These are phyloP conservation scores for Candida golubevii DNA, from an alignment of 805 yeast genomes.

Conservation along the genomic window DNA sequence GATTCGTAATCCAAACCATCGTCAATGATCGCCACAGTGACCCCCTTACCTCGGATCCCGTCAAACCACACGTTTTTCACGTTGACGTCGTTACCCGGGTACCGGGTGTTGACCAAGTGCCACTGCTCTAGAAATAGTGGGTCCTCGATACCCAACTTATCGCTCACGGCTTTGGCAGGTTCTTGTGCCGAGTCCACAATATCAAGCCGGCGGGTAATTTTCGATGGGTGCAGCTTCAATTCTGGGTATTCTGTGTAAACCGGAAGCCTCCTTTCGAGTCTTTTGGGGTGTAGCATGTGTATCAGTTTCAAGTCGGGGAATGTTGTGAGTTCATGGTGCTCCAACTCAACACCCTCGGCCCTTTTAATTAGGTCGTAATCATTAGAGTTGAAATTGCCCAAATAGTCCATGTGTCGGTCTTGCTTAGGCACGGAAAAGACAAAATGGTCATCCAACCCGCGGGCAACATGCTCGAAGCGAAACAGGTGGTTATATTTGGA, in stretches of 20 bases:
- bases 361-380: slow-evolving; percentile 26
- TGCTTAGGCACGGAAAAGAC: slow-evolving; percentile 56
- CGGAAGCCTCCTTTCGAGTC: slow-evolving; percentile 55
- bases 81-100: slow-evolving; percentile 81
- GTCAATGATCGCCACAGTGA: slow-evolving; percentile 85
- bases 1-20: slow-evolving; percentile 88
- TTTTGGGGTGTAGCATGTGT: slow-evolving; percentile 51
- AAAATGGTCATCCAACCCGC: slow-evolving; percentile 57
- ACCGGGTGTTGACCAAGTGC: slow-evolving; percentile 77
- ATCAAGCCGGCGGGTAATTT: slow-evolving; percentile 7
- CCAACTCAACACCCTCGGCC: slow-evolving; percentile 21
- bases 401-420: slow-evolving; percentile 28
- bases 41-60: slow-evolving; percentile 75
- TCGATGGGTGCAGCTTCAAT: neutral
- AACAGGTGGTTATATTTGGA: slow-evolving; percentile 32
- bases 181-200: slow-evolving; percentile 49
- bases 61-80: slow-evolving; percentile 81
- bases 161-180: slow-evolving; percentile 43
- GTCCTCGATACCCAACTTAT: slow-evolving; percentile 63
- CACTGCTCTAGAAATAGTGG: slow-evolving; percentile 85
- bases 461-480: slow-evolving; percentile 58
- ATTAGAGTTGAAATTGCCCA: slow-evolving; percentile 36
- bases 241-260: slow-evolving; percentile 33
- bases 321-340: slow-evolving; percentile 22
- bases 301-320: slow-evolving; percentile 41